Evolutionary conservation across 768 basidiomycete species (phyloP), one percentile per base, ranked within the genome.

Genomic region (Lentinus brumalis): DNA sequence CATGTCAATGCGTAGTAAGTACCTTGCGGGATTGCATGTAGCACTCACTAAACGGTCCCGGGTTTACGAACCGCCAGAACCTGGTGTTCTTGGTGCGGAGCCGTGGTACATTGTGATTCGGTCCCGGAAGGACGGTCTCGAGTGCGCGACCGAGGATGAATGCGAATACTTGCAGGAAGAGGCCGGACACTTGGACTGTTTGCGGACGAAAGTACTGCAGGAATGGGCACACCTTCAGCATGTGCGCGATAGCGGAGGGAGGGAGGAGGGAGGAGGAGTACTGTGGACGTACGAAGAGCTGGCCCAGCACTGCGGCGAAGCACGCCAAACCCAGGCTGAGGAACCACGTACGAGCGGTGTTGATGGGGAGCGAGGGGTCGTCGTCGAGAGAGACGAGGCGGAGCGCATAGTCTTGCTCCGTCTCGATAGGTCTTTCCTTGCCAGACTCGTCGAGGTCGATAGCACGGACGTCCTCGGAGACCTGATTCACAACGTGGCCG

Each of bases 341-440:
- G 65, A 74, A 67, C 71, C 69, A 72, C 40, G 69, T 68, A 29
- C 73, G 69, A 66, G 73, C 72, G 6, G 73, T 73, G 60, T 65
- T 62, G 29, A 69, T 59, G 30, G 68, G 68, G 35, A 70, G 60
- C 3, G 62, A 46, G 18, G 72, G 70, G 66, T 84, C 82, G 62
- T 84, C 83, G 44, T 82, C 82, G 16, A 83, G 74, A 1, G 81
- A 82, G 59, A 84, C 79, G 12, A 83, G 75, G 50, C 80, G 80
- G 15, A 77, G 77, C 9, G 78, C 80, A 31, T 79, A 73, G 62
- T 83, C 82, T 39, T 75, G 54, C 59, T 79, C 79, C 9, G 81
- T 82, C 59, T 76, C 82, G 61, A 83, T 83, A 15, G 82, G 81
- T 7, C 80, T 69, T 63, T 83, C 82, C 63, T 81, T 80, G 44